Base-by-base conservation (phyloP, 1,139 yeast genomes). In the Pneumocystis murina region DNA sequence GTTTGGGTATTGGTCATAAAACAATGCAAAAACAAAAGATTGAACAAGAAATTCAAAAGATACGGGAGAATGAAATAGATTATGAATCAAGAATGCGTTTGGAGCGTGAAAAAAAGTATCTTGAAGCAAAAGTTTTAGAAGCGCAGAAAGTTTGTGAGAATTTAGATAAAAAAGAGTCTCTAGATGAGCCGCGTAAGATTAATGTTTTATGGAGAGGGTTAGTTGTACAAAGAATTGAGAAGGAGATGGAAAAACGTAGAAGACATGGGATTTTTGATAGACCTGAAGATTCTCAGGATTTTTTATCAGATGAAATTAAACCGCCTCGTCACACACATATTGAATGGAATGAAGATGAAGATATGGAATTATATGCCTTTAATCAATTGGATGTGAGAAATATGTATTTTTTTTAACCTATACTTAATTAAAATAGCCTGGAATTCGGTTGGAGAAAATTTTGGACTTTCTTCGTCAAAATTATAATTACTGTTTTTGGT, bases 401-500 rank as follows among this genome's bases (percentile, higher is more conserved):
- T 24, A 10, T 40, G 30, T 3, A 58, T 59, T 30, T 39, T 48
- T 60, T 48, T n/a, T 60, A 43, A 30, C 43, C 60, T 36, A 63
- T 63, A 48, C 33, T 20, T 33, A 28, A 30, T 14, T 38, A 43
- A 30, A 61, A 43, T 48, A 48, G 33, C 59, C 60, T 7, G 39
- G 39, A 14, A 73, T 75, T 55, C 73, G 71, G 62, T 66, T 78
- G 10, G 68, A 66, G 41, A 69, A 69, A 40, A 65, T 78, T 10
- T 69, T 75, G 39, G 67, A 68, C 7, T 77, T 76, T 64, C 71
- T 80, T 28, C 73, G 84, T 20, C 67, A 73, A 0, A 71, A 71
- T 38, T 75, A 74, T 64, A 67, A 69, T 64, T 82, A 77, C 68
- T 82, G 85, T 68, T 78, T 75, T 68, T 81, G 75, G 72, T 82